Evolutionary conservation across 2,329 filamentous ascomycete species (phyloP).

Genomic region (Huntiella decipiens): DNA sequence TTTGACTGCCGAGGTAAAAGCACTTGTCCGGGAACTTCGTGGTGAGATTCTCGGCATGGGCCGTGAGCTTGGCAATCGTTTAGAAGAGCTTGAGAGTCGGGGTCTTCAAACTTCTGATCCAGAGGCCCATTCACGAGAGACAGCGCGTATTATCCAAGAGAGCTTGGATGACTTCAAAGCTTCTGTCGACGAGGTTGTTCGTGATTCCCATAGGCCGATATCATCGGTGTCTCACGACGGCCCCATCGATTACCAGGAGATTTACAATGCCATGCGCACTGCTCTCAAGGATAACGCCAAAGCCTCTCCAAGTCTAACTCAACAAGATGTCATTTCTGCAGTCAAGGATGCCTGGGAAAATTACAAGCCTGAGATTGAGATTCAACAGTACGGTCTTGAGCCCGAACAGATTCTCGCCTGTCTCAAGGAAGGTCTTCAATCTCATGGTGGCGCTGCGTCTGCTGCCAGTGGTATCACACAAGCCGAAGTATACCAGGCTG

Average conservation of each 20-base stretch:
- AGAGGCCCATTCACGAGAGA: slow-evolving; percentile 13
- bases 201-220: slow-evolving; percentile 54
- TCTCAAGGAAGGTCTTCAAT: slow-evolving; percentile 65
- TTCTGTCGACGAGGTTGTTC: slow-evolving; percentile 63
- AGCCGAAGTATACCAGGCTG: slow-evolving; percentile 69
- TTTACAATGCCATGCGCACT: slow-evolving; percentile 67
- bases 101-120: slow-evolving; percentile 1
- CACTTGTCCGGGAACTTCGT: slow-evolving; percentile 70
- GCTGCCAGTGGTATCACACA: slow-evolving; percentile 40
- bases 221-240: slow-evolving; percentile 42
- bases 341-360: slow-evolving; percentile 84
- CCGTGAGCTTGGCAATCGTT: slow-evolving; percentile 65
- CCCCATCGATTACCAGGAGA: slow-evolving; percentile 57
- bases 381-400: slow-evolving; percentile 78
- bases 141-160: slow-evolving; percentile 60
- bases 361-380: slow-evolving; percentile 82
- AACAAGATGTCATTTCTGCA: slow-evolving; percentile 71
- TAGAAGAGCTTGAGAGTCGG: slow-evolving; percentile 44
- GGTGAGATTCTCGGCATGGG: slow-evolving; percentile 93
- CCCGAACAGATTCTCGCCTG: slow-evolving; percentile 78
- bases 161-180: slow-evolving; percentile 66
- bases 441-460: slow-evolving; percentile 40
- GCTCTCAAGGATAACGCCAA: slow-evolving; percentile 43
- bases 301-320: slow-evolving; percentile 35
- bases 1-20: slow-evolving; percentile 80